Conservation (phyloP, 2,329 filamentous ascomycete species). For the Dryadomyces sulphureus region DNA sequence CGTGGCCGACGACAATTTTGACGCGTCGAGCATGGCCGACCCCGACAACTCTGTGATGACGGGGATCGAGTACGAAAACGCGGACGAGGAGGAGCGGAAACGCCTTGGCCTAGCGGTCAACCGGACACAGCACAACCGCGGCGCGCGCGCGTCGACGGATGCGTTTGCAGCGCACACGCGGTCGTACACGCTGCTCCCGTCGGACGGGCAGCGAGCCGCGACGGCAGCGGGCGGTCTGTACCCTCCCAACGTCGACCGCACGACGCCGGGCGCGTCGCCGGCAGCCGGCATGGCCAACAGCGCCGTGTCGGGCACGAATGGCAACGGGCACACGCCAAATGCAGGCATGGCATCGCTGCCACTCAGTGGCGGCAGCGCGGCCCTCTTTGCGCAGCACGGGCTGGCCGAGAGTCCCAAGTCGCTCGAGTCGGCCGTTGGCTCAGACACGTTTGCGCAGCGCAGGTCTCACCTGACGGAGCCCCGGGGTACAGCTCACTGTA, state of each 20-base stretch:
- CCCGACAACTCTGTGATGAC: constrained; percentile 40
- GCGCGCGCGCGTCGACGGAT: constrained; percentile 27
- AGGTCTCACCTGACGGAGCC: constrained; percentile 31
- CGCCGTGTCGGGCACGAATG: constrained; percentile 13
- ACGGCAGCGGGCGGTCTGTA: constrained; percentile 40
- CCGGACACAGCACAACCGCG: constrained; percentile 50
- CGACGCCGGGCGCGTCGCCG: constrained; percentile 35
- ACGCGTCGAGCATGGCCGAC: constrained; percentile 14
- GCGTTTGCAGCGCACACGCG: constrained; percentile 46
- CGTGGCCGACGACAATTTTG: constrained; percentile 15
- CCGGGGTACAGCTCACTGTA: constrained; percentile 16
- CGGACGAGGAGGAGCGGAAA: constrained; percentile 46
- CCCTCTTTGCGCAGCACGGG: constrained; percentile 51
- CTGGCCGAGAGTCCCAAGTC: constrained; percentile 85
- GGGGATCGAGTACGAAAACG: constrained; percentile 38
- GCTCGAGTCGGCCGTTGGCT: constrained; percentile 41
- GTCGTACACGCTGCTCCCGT: constrained; percentile 53
- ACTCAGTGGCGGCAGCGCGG: constrained; percentile 29
- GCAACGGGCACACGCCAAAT: constrained; percentile 27
- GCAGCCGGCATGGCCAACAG: constrained; percentile 34
- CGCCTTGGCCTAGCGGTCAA: constrained; percentile 58
- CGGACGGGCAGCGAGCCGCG: constrained; percentile 21
- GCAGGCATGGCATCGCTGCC: constrained; percentile 35
- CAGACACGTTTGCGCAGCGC: constrained; percentile 39
- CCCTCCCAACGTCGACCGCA: constrained; percentile 44